phyloP scores from a whole-genome alignment of 805 yeast species.

The Candida suzukii region DNA sequence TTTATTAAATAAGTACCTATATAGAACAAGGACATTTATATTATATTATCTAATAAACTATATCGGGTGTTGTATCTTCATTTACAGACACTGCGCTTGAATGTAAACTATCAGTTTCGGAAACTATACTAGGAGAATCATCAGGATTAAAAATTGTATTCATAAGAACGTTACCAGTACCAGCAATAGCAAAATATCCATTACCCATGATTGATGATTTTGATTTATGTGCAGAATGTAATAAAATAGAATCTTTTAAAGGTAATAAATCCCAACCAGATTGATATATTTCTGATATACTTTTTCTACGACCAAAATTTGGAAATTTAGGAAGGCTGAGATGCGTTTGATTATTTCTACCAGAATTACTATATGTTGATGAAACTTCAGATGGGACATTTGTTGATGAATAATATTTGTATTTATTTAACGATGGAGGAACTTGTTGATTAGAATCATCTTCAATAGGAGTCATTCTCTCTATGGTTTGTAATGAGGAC shows the following conservation, averaged over 20 bases:
- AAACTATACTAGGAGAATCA: not conserved
- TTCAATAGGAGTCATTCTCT: too few relatives aligned
- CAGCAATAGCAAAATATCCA: conserved; percentile 17
- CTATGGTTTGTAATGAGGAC: too few relatives aligned
- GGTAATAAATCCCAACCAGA: conserved; percentile 7
- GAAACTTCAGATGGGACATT: not conserved
- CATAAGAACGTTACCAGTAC: conserved; percentile 12
- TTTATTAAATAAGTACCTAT: not conserved
- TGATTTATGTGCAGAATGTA: not conserved
- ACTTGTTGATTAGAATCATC: too few relatives aligned
- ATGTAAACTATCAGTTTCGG: not conserved
- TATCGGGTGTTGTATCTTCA: too few relatives aligned
- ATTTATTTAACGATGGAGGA: not conserved
- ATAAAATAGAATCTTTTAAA: not conserved
- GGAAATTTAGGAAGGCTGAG: not conserved
- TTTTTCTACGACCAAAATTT: conserved; percentile 6
- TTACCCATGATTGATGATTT: conserved; percentile 9
- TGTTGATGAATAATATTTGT: not conserved
- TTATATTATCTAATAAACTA: too few relatives aligned
- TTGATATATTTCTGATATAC: conserved; percentile 7
- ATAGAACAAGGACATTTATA: not conserved
- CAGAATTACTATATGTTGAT: not conserved
- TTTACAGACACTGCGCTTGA: not conserved
- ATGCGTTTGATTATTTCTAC: not conserved
- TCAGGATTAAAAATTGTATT: not conserved